Evolutionary conservation across 768 basidiomycete genomes (phyloP), one percentile per base, ranked within the genome.

Genomic region (Suillus cothurnatus): DNA sequence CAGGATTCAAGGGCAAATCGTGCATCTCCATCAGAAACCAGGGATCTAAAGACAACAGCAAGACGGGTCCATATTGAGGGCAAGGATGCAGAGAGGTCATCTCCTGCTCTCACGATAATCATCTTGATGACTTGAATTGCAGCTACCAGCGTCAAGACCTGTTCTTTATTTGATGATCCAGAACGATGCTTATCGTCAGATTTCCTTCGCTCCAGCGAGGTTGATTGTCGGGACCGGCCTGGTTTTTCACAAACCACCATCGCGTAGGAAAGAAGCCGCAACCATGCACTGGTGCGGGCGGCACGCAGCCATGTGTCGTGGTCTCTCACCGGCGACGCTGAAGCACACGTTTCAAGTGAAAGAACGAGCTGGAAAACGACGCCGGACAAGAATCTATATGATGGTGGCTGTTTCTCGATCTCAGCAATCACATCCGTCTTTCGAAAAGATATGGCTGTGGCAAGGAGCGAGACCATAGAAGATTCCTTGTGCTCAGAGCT

Each of bases 61-160:
- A 92, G 65, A n/a, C 86, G 81, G 23, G 78, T 74, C 91, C 91
- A 94, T 23, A 89, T 78, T 14, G 85, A 86, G 19, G 86, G 84
- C 12, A 88, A 70, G 39, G 79, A 73, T 0, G 75, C 73, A 3
- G 86, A 86, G 19, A 93, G 77, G 56, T 91, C 90, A 23, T 80
- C 78, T 57, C 85, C 84, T 0, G 85, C 90, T 21, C 88, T 85
- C 56, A 92, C 76, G 19, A 91, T 68, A 68, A 92, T 83, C 36
- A 86, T 77, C 70, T 93, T 93, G 68, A 93, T 75, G 19, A 89
- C 80, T 72, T 92, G 91, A 31, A 93, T 70, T 0, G 86, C 84
- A 1, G 86, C 77, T 58, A 86, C 78, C 14, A 80, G 63, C 19
- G 71, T 74, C 62, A 78, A 74, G 1, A 77, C 71, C 1, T 71